Base-by-base conservation (phyloP, 2,329 filamentous ascomycete species). In the Apiospora kogelbergensis region DNA sequence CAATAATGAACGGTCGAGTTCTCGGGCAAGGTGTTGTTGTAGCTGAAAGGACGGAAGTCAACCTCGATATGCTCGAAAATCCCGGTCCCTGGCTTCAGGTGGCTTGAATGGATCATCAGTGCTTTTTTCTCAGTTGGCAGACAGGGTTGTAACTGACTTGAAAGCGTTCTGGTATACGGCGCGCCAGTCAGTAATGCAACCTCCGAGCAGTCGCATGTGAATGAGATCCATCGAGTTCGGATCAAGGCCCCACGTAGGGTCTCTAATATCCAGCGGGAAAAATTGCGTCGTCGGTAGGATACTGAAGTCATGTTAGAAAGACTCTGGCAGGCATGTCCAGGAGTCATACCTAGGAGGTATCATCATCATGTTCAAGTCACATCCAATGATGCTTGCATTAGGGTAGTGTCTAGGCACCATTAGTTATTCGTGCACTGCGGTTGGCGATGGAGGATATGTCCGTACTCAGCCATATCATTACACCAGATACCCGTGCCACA, bases 401-500 rank as follows among this genome's bases (percentile, higher is more conserved):
- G 33, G 40, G 33, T 66, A 66, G 45, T 46, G 30, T 48, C 57
- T 67, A 6, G 26, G 37, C 17, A 20, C 6, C 22, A 24, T 40
- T n/a, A 53, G 65, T 48, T n/a, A 15, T 10, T 66, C 3, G n/a
- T 37, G 17, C 15, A 13, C 11, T 26, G 30, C 15, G 42, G 20
- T 37, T n/a, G n/a, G 20, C 9, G 44, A 37, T 26, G 26, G 33
- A 46, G 24, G 53, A 17, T 11, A 37, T 65, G 41, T 24, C 79
- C 89, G 82, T 83, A 93, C 87, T 92, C 90, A 71, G 92, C 92
- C 81, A 97, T 91, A 73, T 95, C 92, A 74, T 97, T 93, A 48
- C 92, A 89, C 95, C 95, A 98, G 71, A 97, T 95, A 46, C 94
- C 94, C 0, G 94, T 97, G 24, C 95, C 95, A 72, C 92, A 95